Base-by-base conservation (phyloP, 2,329 filamentous ascomycete species). In the Cercospora sesami region DNA sequence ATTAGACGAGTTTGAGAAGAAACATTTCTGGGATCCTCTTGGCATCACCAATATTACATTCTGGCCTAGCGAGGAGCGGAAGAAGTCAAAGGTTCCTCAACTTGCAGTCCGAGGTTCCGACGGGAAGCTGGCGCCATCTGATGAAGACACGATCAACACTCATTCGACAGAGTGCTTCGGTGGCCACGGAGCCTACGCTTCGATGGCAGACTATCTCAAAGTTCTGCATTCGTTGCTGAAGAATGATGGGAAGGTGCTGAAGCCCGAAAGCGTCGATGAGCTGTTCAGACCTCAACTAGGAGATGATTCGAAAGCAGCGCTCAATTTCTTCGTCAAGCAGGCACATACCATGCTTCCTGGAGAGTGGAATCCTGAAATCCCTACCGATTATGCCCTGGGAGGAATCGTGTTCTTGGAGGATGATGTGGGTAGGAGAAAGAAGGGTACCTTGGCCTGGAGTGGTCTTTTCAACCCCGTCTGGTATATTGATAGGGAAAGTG, bases 211-310 rank as follows among this genome's bases (percentile, higher is more conserved):
- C 23, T 87, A 83, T 66, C 68, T 83, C 62, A 80, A 80, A 39
- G 73, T 87, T 5, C 72, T 85, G 3, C 77, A 76, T 2, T 84
- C 83, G 1, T 73, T 88, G 1, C 77, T 86, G 0, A 74, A 76
- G 1, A 81, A 86, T 57, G 85, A 87, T 63, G 82, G 81, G 3
- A 82, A 79, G 51, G 70, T 87, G 0, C 78, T 88, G 6, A 79
- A 75, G 21, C 76, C 78, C 0, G 74, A 75, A 3, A 84, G 80
- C 0, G 79, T 83, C 0, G 77, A 81, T 0, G 71, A 78, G 53
- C 80, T 87, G 76, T 86, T 86, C 70, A 72, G 76, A 63, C 79
- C 84, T 0, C 85, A 85, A 55, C 79, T 87, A 0, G 65, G 69
- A 0, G 70, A 72, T 53, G 48, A 70, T 12, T 69, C 71, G 39